Conservation (phyloP, 2,329 filamentous ascomycete genomes). For the Polychaeton citri region DNA sequence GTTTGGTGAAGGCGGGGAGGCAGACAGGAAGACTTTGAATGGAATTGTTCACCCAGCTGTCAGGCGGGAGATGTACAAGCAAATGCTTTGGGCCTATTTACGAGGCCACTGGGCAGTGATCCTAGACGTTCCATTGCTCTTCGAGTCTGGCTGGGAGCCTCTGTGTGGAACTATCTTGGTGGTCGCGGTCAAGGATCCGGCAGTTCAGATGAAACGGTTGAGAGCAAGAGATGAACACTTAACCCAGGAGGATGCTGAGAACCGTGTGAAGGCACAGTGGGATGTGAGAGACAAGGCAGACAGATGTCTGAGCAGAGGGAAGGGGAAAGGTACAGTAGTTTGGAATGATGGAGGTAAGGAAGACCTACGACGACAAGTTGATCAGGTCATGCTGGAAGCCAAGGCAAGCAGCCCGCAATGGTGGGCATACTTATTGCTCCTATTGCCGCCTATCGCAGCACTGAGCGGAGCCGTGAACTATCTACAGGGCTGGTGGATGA, state of each 20-base stretch:
- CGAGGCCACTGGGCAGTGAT: constrained; percentile 77
- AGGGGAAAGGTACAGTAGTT: constrained; percentile 58
- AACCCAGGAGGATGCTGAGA: constrained; percentile 71
- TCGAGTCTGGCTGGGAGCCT: constrained; percentile 74
- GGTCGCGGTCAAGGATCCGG: constrained; percentile 68
- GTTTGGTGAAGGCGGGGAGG: constrained; percentile 65
- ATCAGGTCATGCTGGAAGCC: constrained; percentile 51
- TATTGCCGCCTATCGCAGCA: constrained; percentile 63
- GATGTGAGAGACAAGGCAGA: constrained; percentile 74
- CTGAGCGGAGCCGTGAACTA: constrained; percentile 57
- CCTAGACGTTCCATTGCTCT: constrained; percentile 81
- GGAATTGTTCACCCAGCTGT: constrained; percentile 88
- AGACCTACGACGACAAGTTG: constrained; percentile 55
- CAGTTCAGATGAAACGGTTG: constrained; percentile 69
- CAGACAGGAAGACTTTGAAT: constrained; percentile 68
- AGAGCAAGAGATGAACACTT: constrained; percentile 64
- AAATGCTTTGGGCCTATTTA: constrained; percentile 60
- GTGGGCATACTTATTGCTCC: constrained; percentile 63
- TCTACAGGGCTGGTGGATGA: constrained; percentile 57
- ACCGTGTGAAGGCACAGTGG: constrained; percentile 73
- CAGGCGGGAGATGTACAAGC: constrained; percentile 63
- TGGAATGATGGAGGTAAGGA: constrained; percentile 76
- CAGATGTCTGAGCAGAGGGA: constrained; percentile 53
- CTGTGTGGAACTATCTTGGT: constrained; percentile 79
- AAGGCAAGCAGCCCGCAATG: constrained; percentile 54